phyloP scores from a whole-genome alignment of 257 asterid genomes.

The Plantago major region DNA sequence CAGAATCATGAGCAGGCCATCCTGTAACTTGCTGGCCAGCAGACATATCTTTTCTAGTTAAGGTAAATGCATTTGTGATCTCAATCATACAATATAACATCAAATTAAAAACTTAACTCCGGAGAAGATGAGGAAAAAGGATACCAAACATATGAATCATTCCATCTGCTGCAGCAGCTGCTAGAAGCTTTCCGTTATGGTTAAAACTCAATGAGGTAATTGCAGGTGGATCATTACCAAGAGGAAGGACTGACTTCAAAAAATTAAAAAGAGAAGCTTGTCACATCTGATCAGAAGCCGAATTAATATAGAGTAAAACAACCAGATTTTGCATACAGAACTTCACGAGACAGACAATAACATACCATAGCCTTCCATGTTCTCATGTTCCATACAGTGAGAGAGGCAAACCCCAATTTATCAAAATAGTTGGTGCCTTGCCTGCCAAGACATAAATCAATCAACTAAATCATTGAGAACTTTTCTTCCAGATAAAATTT shows the following conservation, averaged over 20 bases:
- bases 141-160: constrained; percentile 99
- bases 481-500: neutral
- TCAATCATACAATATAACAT: constrained; percentile 6
- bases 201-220: constrained; percentile 86
- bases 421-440: constrained; percentile 50
- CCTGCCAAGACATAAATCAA: constrained; percentile 40
- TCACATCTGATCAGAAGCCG: constrained; percentile 24
- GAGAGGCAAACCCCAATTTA: constrained; percentile 75
- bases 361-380: constrained; percentile 95
- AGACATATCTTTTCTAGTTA: constrained; percentile 78
- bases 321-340: constrained; percentile 18
- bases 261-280: constrained; percentile 39
- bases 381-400: constrained; percentile 99
- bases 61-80: constrained; percentile 23
- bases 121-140: constrained; percentile 32
- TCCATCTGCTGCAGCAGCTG: constrained; percentile 97
- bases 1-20: constrained; percentile 98
- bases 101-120: neutral
- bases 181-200: constrained; percentile 97
- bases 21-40: constrained; percentile 96
- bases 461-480: constrained; percentile 6
- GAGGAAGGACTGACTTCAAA: constrained; percentile 97
- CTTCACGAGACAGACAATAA: constrained; percentile 27
- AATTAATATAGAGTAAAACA: constrained; percentile 5
- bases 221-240: constrained; percentile 98